Evolutionary conservation across 2,329 filamentous ascomycete species (phyloP), one percentile per base, ranked within the genome.

Genomic region (Byssochlamys sp.): DNA sequence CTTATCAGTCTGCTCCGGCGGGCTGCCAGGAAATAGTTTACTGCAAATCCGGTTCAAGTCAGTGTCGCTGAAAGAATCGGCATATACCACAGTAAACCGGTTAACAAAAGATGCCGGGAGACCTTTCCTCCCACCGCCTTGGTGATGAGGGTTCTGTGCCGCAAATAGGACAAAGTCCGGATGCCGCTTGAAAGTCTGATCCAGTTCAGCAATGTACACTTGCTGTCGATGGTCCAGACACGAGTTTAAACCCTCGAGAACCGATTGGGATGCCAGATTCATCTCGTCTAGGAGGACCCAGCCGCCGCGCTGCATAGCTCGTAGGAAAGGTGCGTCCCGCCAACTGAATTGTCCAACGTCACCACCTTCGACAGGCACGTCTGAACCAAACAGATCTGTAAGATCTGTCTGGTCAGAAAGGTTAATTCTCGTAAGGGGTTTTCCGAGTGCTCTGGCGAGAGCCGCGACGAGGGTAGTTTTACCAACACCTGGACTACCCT

Each of bases 281-380:
- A 99, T 99, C 77, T 99, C 94, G 68, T 99, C 94, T 0, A 99
- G 81, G 28, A 99, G 78, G 10, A 99, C 94, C 94, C 94, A 99
- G 65, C 95, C 89, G 28, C 94, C 94, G 58, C 84, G 88, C 69
- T 97, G 94, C 92, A 99, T 97, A 0, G 94, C 94, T 69, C 90
- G 89, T 24, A 99, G 78, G 69, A 99, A 97, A 0, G 94, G 91
- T 0, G 92, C 94, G 71, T 99, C 92, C 64, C 91, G 84, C 94
- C 94, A 99, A 1, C 89, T 87, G 68, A 99, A 99, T 59, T 89
- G 88, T 1, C 94, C 94, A 6, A 91, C 88, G 66, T 89, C 85
- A 0, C 88, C 90, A n/a, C 91, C 91, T 74, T 97, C 94, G 2
- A 96, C 86, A 0, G 94, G 94, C 6, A 96, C 90, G 75, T 99